Base-by-base conservation (phyloP, 805 yeast genomes). In the Hanseniaspora nectarophila region DNA sequence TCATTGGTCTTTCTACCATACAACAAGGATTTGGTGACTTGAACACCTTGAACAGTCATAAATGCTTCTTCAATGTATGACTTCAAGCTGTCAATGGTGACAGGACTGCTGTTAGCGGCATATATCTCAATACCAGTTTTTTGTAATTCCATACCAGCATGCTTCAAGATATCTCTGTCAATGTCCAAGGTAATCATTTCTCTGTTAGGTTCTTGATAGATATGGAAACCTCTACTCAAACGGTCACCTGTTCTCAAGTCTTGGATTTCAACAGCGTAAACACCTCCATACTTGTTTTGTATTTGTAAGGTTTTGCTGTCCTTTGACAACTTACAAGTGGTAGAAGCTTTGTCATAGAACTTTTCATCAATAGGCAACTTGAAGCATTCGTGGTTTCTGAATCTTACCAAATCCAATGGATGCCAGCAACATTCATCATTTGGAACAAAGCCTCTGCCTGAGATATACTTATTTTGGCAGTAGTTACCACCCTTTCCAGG, bases 361-460 rank as follows among this genome's bases (percentile, higher is more conserved):
- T 18, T 26, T 2, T 8, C 21, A 49, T 49, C 53, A 24, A 13
- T 15, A 0, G 95, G 92, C 23, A 84, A 62, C 1, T 81, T 67
- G 64, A 90, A 89, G 0, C 85, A 76, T 6, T 84, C 94, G 65
- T 90, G 97, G 62, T 78, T 77, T 44, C 86, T 67, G 61, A 83
- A 90, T 61, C 96, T 72, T 43, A 85, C 60, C 35, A 84, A 64
- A 63, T 90, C 97, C 51, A 85, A 68, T 54, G 87, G 74, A 64
- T 90, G 81, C 97, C 97, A 90, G 23, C 78, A 80, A 59, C 95
- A 89, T 57, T 82, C 88, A 57, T 81, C 82, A 45, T 72, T 68
- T 1, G 81, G 75, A 8, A 49, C 53, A 49, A 49, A 49, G 4
- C 43, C 37, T 10, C 53, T 40, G 3, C 34, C 26, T 34, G 44